A percentile compares a stretch with the other conserved stretches of the same genome.
These are phyloP conservation scores for Ceratocystis cubensis DNA, from an alignment of 2,329 filamentous ascomycete genomes.

Conservation along the genomic window DNA sequence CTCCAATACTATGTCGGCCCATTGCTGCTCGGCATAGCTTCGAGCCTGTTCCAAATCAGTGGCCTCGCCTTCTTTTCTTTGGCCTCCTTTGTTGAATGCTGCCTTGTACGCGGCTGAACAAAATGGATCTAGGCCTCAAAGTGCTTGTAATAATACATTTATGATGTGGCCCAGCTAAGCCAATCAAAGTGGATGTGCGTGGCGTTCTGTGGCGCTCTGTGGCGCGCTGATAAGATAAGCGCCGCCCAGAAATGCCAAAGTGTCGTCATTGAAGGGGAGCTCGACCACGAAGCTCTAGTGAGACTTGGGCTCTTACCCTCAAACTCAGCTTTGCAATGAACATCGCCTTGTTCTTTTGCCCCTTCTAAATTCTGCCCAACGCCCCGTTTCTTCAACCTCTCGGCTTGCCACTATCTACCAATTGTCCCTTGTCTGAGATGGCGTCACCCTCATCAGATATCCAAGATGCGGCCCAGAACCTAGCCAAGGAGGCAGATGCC, in stretches of 20 bases:
- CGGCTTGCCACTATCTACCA: not conserved
- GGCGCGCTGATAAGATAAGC: conserved; percentile 17
- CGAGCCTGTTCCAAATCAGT: not conserved
- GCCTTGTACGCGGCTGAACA: not conserved
- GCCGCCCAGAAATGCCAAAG: conserved; percentile 16
- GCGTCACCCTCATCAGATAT: not conserved
- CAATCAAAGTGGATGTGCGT: not conserved
- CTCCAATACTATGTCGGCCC: too few relatives aligned
- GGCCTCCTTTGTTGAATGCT: not conserved
- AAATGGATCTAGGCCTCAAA: too few relatives aligned
- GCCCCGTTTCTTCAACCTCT: not conserved
- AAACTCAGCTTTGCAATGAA: too few relatives aligned
- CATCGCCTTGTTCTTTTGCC: not conserved
- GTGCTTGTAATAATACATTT: too few relatives aligned
- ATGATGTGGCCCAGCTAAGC: too few relatives aligned
- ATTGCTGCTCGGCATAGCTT: not conserved
- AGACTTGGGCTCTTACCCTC: not conserved
- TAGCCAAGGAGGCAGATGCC: conserved; percentile 15
- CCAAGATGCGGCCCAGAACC: not conserved
- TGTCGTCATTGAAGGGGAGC: conserved; percentile 13
- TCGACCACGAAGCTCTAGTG: not conserved
- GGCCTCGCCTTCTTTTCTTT: not conserved
- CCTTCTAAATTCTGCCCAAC: not conserved
- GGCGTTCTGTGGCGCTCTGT: not conserved
- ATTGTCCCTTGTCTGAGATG: not conserved